These are phyloP conservation scores for Heterobasidion irregulare DNA, from an alignment of 1,284 basidiomycete species.

Conservation along the genomic window DNA sequence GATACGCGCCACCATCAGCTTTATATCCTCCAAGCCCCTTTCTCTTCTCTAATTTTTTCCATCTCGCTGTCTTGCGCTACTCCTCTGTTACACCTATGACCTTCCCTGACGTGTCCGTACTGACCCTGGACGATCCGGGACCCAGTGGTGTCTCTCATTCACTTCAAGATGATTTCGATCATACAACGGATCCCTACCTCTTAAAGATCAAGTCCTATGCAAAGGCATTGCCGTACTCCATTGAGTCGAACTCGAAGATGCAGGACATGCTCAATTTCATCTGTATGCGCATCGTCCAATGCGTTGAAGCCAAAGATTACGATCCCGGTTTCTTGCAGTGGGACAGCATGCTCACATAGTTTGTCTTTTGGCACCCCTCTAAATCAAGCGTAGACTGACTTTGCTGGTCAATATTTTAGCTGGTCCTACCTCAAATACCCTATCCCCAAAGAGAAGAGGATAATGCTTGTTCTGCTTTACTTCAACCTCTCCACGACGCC, in stretches of 20 bases:
- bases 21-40: not conserved
- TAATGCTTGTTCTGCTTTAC: conserved; percentile 75
- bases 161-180: conserved; percentile 29
- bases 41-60: not conserved
- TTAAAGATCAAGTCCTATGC: conserved; percentile 54
- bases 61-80: conserved; percentile 1
- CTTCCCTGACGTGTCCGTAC: conserved; percentile 38
- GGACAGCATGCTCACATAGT: conserved; percentile 74
- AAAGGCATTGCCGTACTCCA: conserved; percentile 68
- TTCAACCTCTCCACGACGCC: conserved; percentile 57
- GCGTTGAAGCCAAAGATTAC: conserved; percentile 75
- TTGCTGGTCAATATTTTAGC: conserved; percentile 28
- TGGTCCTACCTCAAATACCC: conserved; percentile 83
- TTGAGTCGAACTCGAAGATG: conserved; percentile 78
- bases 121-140: conserved; percentile 35
- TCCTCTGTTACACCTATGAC: conserved; percentile 25
- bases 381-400: conserved; percentile 1
- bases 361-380: conserved; percentile 12
- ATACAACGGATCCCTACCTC: conserved; percentile 37
- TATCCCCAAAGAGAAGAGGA: conserved; percentile 73
- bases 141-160: conserved; percentile 11
- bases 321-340: conserved; percentile 71
- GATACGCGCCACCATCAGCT: not conserved
- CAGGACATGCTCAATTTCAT: conserved; percentile 77
- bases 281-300: conserved; percentile 59